Base-by-base conservation (phyloP, 495 filamentous ascomycete genomes). In the Usnea hakonensis region DNA sequence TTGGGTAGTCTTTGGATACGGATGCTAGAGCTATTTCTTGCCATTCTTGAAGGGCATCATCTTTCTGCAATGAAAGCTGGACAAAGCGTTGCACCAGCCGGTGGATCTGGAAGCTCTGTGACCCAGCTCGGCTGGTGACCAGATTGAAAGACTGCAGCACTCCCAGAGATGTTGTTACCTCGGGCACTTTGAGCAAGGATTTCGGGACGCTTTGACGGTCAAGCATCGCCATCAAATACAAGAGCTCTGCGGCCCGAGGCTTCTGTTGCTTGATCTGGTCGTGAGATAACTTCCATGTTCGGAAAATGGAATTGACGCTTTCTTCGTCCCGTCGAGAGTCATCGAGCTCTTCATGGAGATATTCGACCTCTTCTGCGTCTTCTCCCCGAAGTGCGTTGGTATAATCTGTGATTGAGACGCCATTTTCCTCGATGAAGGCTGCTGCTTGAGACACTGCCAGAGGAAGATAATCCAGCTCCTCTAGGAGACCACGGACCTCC, bases 281-380 rank as follows among this genome's bases (percentile, higher is more conserved):
- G 38, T 81, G 79, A 9, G 79, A 82, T 26, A 81, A 68, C n/a
- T 75, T 63, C 78, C 75, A 81, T 13, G 79, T 82, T 8, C 61
- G 68, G 16, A 71, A 67, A 0, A 82, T 70, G 0, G 77, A 70
- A 62, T 80, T 80, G 13, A 65, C 62, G 0, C 63, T 63, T 13
- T 71, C 68, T 23, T 33, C 28, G 64, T 79, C 74, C 55, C 77
- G 58, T n/a, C 69, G 37, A 5, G 72, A 56, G 60, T 78, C 77
- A n/a, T 73, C 66, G 53, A 76, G 76, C 1, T 76, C 72, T 64
- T 74, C 64, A 57, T 72, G 71, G 9, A 80, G 70, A 9, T 77
- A 66, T 10, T 75, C 65, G 33, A 73, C 61, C 41, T 66, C 61
- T 32, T 71, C 67, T 17, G 65, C 36, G 37, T 80, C 75, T 41